Base-by-base conservation (phyloP, 208 protist species). In the Blechomonas ayalai region DNA sequence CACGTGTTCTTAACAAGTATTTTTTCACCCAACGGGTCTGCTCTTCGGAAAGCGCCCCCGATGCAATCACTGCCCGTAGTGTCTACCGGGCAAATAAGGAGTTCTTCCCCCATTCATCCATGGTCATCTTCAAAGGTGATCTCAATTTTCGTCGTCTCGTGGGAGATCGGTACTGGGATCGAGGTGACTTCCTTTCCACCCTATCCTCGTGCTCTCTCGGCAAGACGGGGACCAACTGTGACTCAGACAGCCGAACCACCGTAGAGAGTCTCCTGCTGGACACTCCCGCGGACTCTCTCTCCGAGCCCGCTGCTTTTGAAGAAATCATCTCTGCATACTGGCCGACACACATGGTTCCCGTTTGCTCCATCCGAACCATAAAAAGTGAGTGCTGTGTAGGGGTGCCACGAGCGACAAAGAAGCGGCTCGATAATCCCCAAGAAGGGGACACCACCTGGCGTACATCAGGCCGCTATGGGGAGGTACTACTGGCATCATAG, bases 61-160 rank as follows among this genome's bases (percentile, higher is more conserved):
- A 7, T 50, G 22, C 43, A 28, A 43, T 31, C 19, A 18, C 38
- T 38, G 39, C n/a, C n/a, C n/a, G n/a, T n/a, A n/a, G n/a, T n/a
- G 29, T 73, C 9, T 71, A 62, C 49, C 48, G 47, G 24, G 59
- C 62, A 26, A 78, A 77, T 59, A 82, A 81, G 56, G 23, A 44
- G n/a, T 35, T 19, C 8, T 49, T 81, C 28, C 32, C 78, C 18
- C 52, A 52, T 29, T 82, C 59, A 8, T 63, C 66, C 6, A 58
- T 95, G 4, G 79, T 92, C 20, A 56, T 95, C 29, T 88, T 91
- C 56, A 95, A 95, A 49, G 88, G 88, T 2, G 88, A 95, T 59
- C 63, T 95, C 15, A 95, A 95, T 55, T 95, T 77, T 54, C 84
- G 88, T 33, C 81, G 84, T 13, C 64, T 95, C 25, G 29, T 95